phyloP scores from a whole-genome alignment of 495 filamentous ascomycete species.

The Lasiosphaeris hirsuta region DNA sequence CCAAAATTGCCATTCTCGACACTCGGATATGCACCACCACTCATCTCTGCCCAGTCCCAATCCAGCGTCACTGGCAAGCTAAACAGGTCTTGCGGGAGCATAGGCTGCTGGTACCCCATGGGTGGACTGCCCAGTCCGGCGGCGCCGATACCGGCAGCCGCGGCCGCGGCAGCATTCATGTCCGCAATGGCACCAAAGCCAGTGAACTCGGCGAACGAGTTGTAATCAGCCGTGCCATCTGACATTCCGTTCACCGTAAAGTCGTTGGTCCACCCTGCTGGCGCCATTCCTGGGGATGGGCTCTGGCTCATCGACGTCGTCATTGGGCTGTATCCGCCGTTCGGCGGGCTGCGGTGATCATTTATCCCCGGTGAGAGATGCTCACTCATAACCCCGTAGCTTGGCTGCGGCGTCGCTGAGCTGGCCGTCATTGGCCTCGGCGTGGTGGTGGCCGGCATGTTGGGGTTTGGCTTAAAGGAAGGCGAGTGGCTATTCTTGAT shows the following conservation, averaged over 20 bases:
- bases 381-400: conserved; percentile 21
- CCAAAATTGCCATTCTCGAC: conserved; percentile 51
- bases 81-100: conserved; percentile 96
- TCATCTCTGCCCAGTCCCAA: conserved; percentile 98
- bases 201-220: conserved; percentile 48
- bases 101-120: conserved; percentile 66
- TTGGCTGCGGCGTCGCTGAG: conserved; percentile 37
- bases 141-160: conserved; percentile 16
- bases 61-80: conserved; percentile 94
- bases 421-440: conserved; percentile 32
- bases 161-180: conserved; percentile 9
- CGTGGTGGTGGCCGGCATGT: conserved; percentile 23
- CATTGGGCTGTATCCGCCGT: conserved; percentile 36
- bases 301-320: conserved; percentile 30
- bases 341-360: conserved; percentile 35
- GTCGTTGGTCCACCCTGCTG: conserved; percentile 30
- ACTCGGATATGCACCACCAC: conserved; percentile 49
- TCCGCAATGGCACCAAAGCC: conserved; percentile 34
- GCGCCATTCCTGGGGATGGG: conserved; percentile 30
- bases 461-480: conserved; percentile 32
- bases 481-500: conserved; percentile 19
- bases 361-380: conserved; percentile 42
- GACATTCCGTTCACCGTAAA: conserved; percentile 22
- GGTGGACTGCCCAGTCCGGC: conserved; percentile 41
- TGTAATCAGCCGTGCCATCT: conserved; percentile 32